Evolutionary conservation across 202 grass and related monocot species (phyloP).

Genomic region (Schoenoplectus tabernaemontani): DNA sequence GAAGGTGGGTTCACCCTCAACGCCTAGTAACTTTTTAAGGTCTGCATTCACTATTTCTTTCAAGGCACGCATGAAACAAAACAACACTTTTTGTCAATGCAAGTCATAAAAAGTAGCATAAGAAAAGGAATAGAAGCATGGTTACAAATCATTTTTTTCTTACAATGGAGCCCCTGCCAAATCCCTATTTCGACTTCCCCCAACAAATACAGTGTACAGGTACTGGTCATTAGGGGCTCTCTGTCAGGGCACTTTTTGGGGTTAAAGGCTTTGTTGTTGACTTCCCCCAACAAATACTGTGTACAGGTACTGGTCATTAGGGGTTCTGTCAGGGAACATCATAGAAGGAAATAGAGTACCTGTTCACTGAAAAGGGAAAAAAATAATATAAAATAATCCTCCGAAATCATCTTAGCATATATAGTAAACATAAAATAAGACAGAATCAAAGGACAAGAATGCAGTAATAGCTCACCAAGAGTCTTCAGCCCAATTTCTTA

Average conservation of each 20-base stretch:
- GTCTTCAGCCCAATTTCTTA: conserved; percentile 88
- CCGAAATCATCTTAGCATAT: not conserved
- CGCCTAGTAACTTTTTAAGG: conserved; percentile 65
- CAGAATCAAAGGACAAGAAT: not conserved
- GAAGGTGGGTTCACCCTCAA: conserved; percentile 72
- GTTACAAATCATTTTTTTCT: conserved; percentile 10
- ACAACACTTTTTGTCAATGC: not conserved
- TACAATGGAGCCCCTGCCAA: conserved; percentile 89
- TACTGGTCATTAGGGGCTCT: too few species aligned
- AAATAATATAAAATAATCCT: conserved; percentile 16
- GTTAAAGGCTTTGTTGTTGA: too few species aligned
- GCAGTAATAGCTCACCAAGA: conserved; percentile 43
- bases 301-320: conserved; percentile 75
- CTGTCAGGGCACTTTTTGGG: too few species aligned
- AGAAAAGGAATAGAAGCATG: conserved; percentile 13
- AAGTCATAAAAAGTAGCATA: conserved; percentile 20
- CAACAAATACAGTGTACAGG: too few species aligned
- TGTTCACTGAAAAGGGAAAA: conserved; percentile 27
- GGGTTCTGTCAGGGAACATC: conserved; percentile 98
- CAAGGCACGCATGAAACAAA: conserved; percentile 42
- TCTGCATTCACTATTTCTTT: conserved; percentile 77
- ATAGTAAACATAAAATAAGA: conserved; percentile 21
- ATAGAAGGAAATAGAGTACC: conserved; percentile 97
- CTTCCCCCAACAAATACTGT: conserved; percentile 92
- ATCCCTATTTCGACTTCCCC: conserved; percentile 78